Evolutionary conservation across 345 rosid species (phyloP).

Genomic region (Bruguiera parviflora): DNA sequence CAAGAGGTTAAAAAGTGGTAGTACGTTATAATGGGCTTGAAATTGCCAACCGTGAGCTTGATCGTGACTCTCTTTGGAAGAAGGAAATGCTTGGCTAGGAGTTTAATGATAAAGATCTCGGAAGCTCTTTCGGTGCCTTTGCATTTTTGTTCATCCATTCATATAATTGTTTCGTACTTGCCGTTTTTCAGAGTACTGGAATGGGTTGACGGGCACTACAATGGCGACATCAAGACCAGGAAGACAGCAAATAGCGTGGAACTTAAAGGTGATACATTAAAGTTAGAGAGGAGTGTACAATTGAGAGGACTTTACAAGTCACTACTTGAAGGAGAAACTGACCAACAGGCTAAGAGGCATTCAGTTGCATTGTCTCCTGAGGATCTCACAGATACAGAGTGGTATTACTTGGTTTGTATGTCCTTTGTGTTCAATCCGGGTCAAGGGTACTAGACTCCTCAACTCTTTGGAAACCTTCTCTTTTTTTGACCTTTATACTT

Average conservation of each 20-base stretch:
- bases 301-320: slow-evolving; percentile 62
- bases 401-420: slow-evolving; percentile 98
- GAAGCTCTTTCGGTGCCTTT: too few relatives aligned
- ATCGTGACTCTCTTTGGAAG: too few relatives aligned
- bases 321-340: slow-evolving; percentile 58
- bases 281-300: slow-evolving; percentile 77
- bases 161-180: not conserved
- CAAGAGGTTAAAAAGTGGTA: too few relatives aligned
- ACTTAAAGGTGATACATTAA: slow-evolving; percentile 50
- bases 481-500: not conserved
- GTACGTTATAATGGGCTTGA: too few relatives aligned
- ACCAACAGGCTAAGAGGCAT: slow-evolving; percentile 42
- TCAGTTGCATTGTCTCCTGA: slow-evolving; percentile 75
- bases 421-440: slow-evolving; percentile 79
- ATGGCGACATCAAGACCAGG: slow-evolving; percentile 91
- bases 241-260: slow-evolving; percentile 58
- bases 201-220: slow-evolving; percentile 89
- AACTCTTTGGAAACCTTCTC: not conserved
- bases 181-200: slow-evolving; percentile 51
- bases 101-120: too few relatives aligned
- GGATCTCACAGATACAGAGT: slow-evolving; percentile 88
- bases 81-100: too few relatives aligned
- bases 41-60: too few relatives aligned
- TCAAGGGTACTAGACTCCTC: slow-evolving; percentile 54
- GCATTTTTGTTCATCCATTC: too few relatives aligned